Base-by-base conservation (phyloP, 768 basidiomycete genomes). In the Podaxis rugospora region DNA sequence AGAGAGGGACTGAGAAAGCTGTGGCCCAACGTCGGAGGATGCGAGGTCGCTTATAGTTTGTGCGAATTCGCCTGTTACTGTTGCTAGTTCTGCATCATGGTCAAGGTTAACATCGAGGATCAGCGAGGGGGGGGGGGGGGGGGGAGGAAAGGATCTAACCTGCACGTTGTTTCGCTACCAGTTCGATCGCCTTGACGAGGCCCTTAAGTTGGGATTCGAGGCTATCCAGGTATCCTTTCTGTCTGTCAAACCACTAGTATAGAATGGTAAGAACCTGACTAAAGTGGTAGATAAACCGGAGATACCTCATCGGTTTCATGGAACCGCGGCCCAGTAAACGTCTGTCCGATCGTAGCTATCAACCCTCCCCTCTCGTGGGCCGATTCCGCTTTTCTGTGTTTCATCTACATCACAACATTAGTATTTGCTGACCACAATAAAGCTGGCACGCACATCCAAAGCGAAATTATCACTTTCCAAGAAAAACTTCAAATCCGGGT, bases 391-490 rank as follows among this genome's bases (percentile, higher is more conserved):
- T 90, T 92, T 59, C 89, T 79, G 63, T 93, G 93, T 69, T 95
- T 96, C 66, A 94, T 94, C 95, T 93, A 68, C 21, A 57, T 54
- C 51, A 57, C 3, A 46, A 54, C 57, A 59, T 57, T 18, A 51
- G 39, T 32, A 44, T 10, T 50, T 16, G 37, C 4, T 25, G 37
- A 36, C 23, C 37, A 14, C n/a, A 35, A 37, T n/a, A 25, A 55
- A 14, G 51, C 27, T 23, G 6, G 53, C 23, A 76, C 93, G 72
- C 54, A 95, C 93, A 74, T 98, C 97, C 59, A 94, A 75, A 11
- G 89, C 77, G 72, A 98, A 98, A 4, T 84, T 88, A 70, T 99
- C 97, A 67, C 89, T 92, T 71, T 98, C 96, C 69, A 99, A 75
- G 76, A 99, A 98, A 62, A 95, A 69, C 72, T 84, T 89, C 65